Base-by-base conservation (phyloP, 2,329 filamentous ascomycete genomes). In the Fusarium sp. region DNA sequence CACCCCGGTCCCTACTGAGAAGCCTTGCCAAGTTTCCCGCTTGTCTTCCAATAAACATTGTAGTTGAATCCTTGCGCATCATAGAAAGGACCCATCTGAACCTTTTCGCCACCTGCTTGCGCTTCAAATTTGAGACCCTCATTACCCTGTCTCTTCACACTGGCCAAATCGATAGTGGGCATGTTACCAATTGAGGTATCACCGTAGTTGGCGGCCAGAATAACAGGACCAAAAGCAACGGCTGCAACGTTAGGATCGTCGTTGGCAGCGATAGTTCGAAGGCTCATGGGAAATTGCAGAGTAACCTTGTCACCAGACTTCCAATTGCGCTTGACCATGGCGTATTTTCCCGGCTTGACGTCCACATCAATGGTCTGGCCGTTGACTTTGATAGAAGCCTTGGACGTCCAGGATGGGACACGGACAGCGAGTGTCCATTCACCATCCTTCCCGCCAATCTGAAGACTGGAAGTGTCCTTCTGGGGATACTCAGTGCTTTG, bases 201-300 rank as follows among this genome's bases (percentile, higher is more conserved):
- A 1, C 83, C 83, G 56, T 86, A 86, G 59, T 85, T 82, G 0
- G 81, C 85, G 2, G 79, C 76, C 18, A 86, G 69, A 7, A 86
- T 74, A 0, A 80, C 79, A 0, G 84, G 85, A 0, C 85, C 85
- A 55, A 81, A 86, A 0, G 83, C 82, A 13, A 86, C 47, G 0
- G 84, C 84, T 4, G 81, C 83, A 3, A 86, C 60, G 6, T 52
- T 74, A 6, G 73, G 47, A 32, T 86, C 78, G 56, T 87, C 84
- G 57, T 86, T 86, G n/a, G 85, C 82, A 0, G 79, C 62, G 2
- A 87, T 71, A 0, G 79, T 78, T 7, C 79, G 78, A 1, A 86
- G 71, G 16, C 71, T 74, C 83, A 86, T 85, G 0, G 83, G 84
- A 4, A 86, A 72, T n/a, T 74, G 78, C 7, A 87, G 70, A 0